Base-by-base conservation (phyloP, 1,139 yeast species). In the Debaryomyces fabryi region DNA sequence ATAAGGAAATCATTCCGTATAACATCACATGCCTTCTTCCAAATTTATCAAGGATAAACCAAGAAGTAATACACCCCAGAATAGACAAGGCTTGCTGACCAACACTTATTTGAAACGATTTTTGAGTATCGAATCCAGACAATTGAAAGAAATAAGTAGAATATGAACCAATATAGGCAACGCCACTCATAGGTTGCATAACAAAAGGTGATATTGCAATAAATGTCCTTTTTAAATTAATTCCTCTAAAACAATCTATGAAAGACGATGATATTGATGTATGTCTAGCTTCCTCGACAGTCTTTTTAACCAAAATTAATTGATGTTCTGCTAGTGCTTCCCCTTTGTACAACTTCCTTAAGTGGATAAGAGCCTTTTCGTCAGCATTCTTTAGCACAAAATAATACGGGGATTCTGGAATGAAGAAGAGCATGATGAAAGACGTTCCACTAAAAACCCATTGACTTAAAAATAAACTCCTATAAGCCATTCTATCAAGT, bases 401-500 rank as follows among this genome's bases (percentile, higher is more conserved):
- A 42, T 48, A 52, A 20, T 46, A 47, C 13, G 54, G 56, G 5
- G 52, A 49, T 33, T 52, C 56, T 3, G 53, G 53, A 20, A 49
- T 33, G 35, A 51, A 51, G 6, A 29, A 39, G 12, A 34, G 10
- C 6, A 21, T 65, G 9, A 62, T 42, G 15, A 59, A 48, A 12
- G 57, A 43, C 13, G 50, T 45, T 35, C 55, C 56, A 18, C 64
- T 58, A 52, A 66, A 68, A 23, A 60, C 53, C 65, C 67, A 63
- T 34, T 61, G 65, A 8, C 68, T 57, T 24, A 59, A 52, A 46
- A 67, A 65, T 30, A 66, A 58, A 25, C 59, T 57, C 47, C 63
- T 58, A 49, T 67, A 68, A 12, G 70, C 62, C 72, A 64, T 58
- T 35, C 62, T 55, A 13, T 55, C 48, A 34, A 55, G 50, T 30